Evolutionary conservation across 2,329 filamentous ascomycete species (phyloP).

Genomic region (Chaetothyriales sp.): DNA sequence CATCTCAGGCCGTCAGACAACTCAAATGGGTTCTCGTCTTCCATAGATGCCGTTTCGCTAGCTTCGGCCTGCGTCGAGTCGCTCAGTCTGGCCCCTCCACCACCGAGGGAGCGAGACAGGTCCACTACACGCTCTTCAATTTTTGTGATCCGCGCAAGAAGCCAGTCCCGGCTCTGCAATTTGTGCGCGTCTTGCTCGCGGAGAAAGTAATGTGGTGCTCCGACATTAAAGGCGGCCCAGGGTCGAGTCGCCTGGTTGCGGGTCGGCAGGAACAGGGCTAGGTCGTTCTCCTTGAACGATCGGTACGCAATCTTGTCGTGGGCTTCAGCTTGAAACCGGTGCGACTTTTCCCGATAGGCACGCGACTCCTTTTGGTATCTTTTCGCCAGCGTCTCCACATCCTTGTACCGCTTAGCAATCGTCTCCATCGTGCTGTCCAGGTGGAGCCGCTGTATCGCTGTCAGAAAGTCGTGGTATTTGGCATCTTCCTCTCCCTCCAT

Average conservation of each 20-base stretch:
- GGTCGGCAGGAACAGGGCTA: slow-evolving; percentile 86
- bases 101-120: slow-evolving; percentile 57
- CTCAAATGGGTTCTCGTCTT: slow-evolving; percentile 94
- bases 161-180: slow-evolving; percentile 74
- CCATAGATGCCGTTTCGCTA: slow-evolving; percentile 44
- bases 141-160: slow-evolving; percentile 83
- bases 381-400: slow-evolving; percentile 80
- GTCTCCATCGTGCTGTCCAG: slow-evolving; percentile 72
- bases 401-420: slow-evolving; percentile 76
- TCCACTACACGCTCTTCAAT: slow-evolving; percentile 90
- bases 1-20: slow-evolving; percentile 86
- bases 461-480: slow-evolving; percentile 61
- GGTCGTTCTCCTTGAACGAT: slow-evolving; percentile 89
- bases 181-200: slow-evolving; percentile 83
- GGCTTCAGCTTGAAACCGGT: slow-evolving; percentile 64
- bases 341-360: slow-evolving; percentile 73
- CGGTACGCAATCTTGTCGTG: slow-evolving; percentile 94
- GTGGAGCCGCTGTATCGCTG: slow-evolving; percentile 62
- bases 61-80: slow-evolving; percentile 36
- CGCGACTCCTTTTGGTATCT: slow-evolving; percentile 86
- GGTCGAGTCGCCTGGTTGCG: slow-evolving; percentile 85
- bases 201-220: slow-evolving; percentile 91
- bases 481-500: slow-evolving; percentile 52
- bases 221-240: slow-evolving; percentile 97
- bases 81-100: slow-evolving; percentile 27